Conservation (phyloP, 139 green algal genomes). For the Chlorella ohadii region DNA sequence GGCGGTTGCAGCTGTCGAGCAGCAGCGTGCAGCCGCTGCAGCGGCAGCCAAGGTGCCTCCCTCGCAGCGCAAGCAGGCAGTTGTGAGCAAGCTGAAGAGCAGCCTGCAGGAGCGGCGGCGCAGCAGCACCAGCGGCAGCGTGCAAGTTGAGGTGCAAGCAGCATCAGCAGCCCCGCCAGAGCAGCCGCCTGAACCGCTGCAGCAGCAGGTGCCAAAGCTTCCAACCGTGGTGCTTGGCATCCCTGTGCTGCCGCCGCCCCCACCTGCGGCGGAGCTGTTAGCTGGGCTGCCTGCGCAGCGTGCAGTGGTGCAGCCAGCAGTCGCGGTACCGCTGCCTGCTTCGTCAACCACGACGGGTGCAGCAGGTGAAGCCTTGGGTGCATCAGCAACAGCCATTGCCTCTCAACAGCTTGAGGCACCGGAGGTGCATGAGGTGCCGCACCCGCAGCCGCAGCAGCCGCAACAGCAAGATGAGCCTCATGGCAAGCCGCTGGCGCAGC, state of each 20-base stretch:
- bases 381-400: neutral
- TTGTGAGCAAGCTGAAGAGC: conserved; percentile 19
- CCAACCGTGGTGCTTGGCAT: conserved; percentile 19
- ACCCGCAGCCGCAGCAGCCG: too few species aligned
- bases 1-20: neutral
- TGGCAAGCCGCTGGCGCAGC: neutral
- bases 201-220: neutral
- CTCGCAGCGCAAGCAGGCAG: neutral
- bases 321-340: neutral
- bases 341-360: neutral
- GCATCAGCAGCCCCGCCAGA: too few species aligned
- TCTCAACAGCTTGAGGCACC: neutral
- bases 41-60: neutral
- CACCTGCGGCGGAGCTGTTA: neutral
- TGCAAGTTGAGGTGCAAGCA: neutral
- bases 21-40: neutral
- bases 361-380: neutral
- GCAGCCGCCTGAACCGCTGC: neutral
- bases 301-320: neutral
- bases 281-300: neutral
- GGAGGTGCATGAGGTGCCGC: too few species aligned
- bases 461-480: neutral
- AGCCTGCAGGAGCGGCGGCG: conserved; percentile 7
- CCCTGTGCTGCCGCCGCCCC: neutral
- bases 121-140: neutral